Conservation (phyloP, 805 yeast genomes). For the Metschnikowia colocasiae region DNA sequence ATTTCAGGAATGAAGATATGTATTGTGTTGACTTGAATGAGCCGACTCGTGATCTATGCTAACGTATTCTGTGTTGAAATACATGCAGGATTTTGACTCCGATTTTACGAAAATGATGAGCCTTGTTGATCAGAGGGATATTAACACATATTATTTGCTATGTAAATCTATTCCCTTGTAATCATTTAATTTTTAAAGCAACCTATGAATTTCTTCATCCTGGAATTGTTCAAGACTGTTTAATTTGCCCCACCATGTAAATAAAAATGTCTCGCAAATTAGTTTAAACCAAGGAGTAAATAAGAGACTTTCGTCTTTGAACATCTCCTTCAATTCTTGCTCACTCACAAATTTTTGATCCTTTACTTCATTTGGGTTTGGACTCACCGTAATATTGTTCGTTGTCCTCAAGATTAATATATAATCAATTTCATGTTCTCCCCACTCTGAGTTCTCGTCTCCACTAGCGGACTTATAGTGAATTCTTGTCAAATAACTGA, state of each 20-base stretch:
- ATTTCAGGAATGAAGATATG: neutral
- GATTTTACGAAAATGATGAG: neutral
- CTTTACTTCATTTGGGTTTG: conserved; percentile 73
- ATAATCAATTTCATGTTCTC: conserved; percentile 97
- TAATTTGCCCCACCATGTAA: conserved; percentile 89
- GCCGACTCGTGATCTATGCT: neutral
- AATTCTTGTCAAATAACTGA: conserved; percentile 85
- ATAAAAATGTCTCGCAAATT: conserved; percentile 86
- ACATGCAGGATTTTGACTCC: conserved; percentile 3
- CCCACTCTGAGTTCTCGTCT: conserved; percentile 67
- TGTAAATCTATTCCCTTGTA: neutral
- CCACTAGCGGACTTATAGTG: conserved; percentile 87
- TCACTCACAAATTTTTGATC: conserved; percentile 73
- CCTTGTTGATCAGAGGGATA: neutral
- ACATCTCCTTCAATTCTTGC: conserved; percentile 69
- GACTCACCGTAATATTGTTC: conserved; percentile 51
- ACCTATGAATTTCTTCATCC: conserved; percentile 47
- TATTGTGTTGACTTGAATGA: neutral
- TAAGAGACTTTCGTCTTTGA: conserved; percentile 56
- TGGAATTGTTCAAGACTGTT: conserved; percentile 51
- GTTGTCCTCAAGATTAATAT: conserved; percentile 70
- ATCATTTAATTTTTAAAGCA: conserved; percentile 31
- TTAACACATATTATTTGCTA: neutral
- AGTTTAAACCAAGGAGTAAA: conserved; percentile 99
- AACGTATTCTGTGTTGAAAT: neutral